Conservation (phyloP, 2,329 filamentous ascomycete genomes). For the Orbilia blumenaviensis region DNA sequence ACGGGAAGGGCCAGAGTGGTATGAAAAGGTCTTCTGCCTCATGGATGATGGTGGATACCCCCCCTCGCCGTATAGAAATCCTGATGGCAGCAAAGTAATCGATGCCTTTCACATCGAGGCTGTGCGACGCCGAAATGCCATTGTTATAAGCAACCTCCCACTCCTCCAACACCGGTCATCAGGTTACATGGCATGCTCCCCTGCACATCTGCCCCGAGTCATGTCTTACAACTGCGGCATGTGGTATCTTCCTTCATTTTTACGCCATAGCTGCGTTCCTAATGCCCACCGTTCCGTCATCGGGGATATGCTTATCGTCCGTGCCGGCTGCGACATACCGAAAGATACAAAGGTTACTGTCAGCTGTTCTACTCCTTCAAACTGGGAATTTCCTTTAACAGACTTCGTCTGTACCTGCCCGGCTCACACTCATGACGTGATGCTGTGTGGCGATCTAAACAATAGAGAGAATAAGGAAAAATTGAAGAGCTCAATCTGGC, state of each 20-base stretch:
- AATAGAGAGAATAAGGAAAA: neutral
- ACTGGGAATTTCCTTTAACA: slow-evolving; percentile 33
- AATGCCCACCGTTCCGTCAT: slow-evolving; percentile 44
- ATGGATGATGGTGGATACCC: slow-evolving; percentile 32
- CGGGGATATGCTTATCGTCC: slow-evolving; percentile 42
- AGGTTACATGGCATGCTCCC: neutral
- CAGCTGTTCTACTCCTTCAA: slow-evolving; percentile 22
- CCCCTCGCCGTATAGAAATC: neutral
- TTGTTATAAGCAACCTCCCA: slow-evolving; percentile 25
- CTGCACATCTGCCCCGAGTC: neutral
- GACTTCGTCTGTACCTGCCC: slow-evolving; percentile 38
- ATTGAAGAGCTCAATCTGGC: neutral
- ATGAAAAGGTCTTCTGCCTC: slow-evolving; percentile 25
- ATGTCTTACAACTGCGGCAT: slow-evolving; percentile 25
- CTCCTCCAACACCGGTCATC: slow-evolving; percentile 4
- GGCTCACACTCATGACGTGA: slow-evolving; percentile 24
- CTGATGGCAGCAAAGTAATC: slow-evolving; percentile 23
- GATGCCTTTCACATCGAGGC: slow-evolving; percentile 46
- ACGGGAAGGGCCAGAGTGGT: slow-evolving; percentile 32
- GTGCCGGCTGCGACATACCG: slow-evolving; percentile 38
- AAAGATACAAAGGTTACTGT: slow-evolving; percentile 38
- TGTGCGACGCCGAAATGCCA: slow-evolving; percentile 17
- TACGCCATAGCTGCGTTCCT: slow-evolving; percentile 41
- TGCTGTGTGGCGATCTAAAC: neutral
- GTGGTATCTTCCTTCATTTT: slow-evolving; percentile 44